These are phyloP conservation scores for Phaffomyces opuntiae DNA, from an alignment of 805 yeast species.

Conservation along the genomic window DNA sequence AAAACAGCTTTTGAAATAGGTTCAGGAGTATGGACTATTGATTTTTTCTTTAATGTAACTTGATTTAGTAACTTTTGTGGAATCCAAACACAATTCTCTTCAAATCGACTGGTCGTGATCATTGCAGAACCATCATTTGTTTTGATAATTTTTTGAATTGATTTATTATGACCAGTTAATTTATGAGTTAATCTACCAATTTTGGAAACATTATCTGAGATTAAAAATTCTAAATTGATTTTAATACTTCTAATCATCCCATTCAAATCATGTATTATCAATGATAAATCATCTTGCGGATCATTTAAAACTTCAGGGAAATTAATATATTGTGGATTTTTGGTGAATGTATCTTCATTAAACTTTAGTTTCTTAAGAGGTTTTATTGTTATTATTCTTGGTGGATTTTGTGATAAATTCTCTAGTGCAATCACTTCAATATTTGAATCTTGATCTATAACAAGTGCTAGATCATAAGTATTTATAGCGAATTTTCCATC, in stretches of 20 bases:
- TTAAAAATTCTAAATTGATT: slow-evolving; percentile 21
- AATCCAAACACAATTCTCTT: slow-evolving; percentile 56
- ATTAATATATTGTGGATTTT: slow-evolving; percentile 27
- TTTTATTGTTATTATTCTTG: slow-evolving; percentile 40
- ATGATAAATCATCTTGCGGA: slow-evolving; percentile 26
- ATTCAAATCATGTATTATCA: slow-evolving; percentile 39
- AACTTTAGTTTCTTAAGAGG: slow-evolving; percentile 26
- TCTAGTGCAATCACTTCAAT: slow-evolving; percentile 40
- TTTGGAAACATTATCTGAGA: slow-evolving; percentile 6
- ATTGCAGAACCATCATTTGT: slow-evolving; percentile 60
- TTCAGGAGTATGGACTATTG: slow-evolving; percentile 35
- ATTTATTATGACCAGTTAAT: slow-evolving; percentile 82
- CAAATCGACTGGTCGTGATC: slow-evolving; percentile 53
- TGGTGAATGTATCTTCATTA: slow-evolving; percentile 22
- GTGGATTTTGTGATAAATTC: slow-evolving; percentile 48
- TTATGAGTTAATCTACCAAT: slow-evolving; percentile 38
- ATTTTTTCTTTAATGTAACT: slow-evolving; percentile 31
- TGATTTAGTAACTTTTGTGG: slow-evolving; percentile 31
- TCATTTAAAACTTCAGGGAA: slow-evolving; percentile 28
- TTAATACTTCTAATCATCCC: slow-evolving; percentile 31
- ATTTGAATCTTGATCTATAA: slow-evolving; percentile 33
- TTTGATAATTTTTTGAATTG: slow-evolving; percentile 59
- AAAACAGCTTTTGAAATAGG: slow-evolving; percentile 44
- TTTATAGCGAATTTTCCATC: slow-evolving; percentile 17
- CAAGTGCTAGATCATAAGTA: slow-evolving; percentile 38